These are phyloP conservation scores for Kwoniella heveanensis DNA, from an alignment of 768 basidiomycete genomes.

Conservation along the genomic window DNA sequence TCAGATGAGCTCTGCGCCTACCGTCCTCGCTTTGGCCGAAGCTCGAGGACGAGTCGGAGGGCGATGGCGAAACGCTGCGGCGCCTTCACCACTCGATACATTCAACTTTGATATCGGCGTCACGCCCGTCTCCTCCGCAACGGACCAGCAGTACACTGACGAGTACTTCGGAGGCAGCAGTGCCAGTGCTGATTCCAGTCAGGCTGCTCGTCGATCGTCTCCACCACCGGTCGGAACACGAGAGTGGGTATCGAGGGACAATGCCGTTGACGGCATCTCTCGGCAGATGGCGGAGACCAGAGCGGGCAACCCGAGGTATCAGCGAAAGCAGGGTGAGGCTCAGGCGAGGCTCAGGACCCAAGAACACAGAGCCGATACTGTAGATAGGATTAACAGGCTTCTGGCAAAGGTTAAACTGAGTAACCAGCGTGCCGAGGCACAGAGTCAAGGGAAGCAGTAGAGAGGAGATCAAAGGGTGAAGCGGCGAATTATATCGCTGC, in stretches of 20 bases:
- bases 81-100: conserved; percentile 21
- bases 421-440: background rate
- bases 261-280: background rate
- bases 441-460: conserved; percentile 1
- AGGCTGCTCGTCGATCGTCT: background rate
- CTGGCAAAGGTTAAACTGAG: conserved; percentile 6
- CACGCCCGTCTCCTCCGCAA: background rate
- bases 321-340: conserved; percentile 13
- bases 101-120: conserved; percentile 27
- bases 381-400: conserved; percentile 1
- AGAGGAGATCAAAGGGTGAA: background rate
- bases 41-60: conserved; percentile 4
- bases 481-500: background rate
- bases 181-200: background rate
- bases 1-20: conserved; percentile 8
- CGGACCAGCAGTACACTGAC: background rate
- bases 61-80: conserved; percentile 15
- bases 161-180: background rate
- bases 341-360: conserved; percentile 10
- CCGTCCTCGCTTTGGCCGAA: conserved; percentile 14
- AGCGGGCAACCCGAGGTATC: conserved; percentile 10
- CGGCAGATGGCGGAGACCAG: background rate
- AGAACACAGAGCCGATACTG: conserved; percentile 1
- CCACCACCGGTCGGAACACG: conserved; percentile 8
- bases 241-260: conserved; percentile 28